Percentiles rank a stretch among this genome's conserved stretches.
These are phyloP conservation scores for Debaryomycetaceae sp. DNA, from an alignment of 1,139 yeast genomes.

Conservation along the genomic window DNA sequence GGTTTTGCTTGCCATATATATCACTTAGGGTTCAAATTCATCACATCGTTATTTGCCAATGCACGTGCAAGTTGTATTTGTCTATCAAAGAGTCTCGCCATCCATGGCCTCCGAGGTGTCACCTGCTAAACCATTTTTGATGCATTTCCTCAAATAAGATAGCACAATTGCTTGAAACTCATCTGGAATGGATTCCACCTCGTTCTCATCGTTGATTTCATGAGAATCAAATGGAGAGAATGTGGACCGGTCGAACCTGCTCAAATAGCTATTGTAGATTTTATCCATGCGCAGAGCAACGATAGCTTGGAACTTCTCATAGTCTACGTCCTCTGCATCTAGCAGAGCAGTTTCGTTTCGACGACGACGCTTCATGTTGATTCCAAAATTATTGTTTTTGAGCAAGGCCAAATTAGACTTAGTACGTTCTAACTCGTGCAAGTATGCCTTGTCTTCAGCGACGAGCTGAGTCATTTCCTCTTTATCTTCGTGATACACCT, in stretches of 20 bases:
- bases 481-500: conserved; percentile 41
- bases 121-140: conserved; percentile 16
- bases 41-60: background rate
- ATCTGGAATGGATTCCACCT: conserved; percentile 16
- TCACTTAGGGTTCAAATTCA: background rate
- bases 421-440: conserved; percentile 25
- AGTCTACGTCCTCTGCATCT: conserved; percentile 20
- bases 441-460: conserved; percentile 34
- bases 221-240: background rate
- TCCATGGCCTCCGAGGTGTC: background rate
- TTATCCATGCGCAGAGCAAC: conserved; percentile 20
- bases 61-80: background rate
- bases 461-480: conserved; percentile 34
- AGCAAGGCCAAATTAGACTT: conserved; percentile 7
- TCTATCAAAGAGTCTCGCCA: background rate
- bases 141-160: conserved; percentile 28
- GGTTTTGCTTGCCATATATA: background rate
- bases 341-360: conserved; percentile 3
- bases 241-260: conserved; percentile 9
- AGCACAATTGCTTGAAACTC: conserved; percentile 29
- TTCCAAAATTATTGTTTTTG: conserved; percentile 5
- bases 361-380: conserved; percentile 7
- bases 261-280: conserved; percentile 18
- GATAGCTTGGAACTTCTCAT: conserved; percentile 24
- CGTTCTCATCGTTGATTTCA: conserved; percentile 6